Conservation (phyloP, 106 monocot genomes). For the Acorus gramineus region DNA sequence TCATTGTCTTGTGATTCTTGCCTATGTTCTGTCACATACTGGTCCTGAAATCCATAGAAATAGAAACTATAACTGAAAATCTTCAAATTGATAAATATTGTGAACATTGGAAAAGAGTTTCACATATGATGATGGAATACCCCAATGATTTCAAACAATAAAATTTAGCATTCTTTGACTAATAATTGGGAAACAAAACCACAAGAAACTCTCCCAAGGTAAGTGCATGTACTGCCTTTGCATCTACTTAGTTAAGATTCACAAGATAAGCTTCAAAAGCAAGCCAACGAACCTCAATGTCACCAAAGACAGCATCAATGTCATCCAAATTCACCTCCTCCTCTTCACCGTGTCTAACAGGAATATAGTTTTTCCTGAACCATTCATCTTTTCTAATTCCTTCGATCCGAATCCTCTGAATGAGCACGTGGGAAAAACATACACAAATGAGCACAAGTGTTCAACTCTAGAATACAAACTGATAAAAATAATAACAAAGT, state of each 20-base stretch:
- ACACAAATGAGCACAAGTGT: neutral
- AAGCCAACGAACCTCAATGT: slow-evolving; percentile 57
- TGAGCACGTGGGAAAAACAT: slow-evolving; percentile 1
- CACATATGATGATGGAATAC: no score
- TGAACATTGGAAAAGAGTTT: no score
- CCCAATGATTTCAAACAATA: no score
- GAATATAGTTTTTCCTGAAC: slow-evolving; percentile 61
- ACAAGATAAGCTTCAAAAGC: no score
- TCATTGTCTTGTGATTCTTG: slow-evolving; percentile 11
- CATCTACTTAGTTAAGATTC: no score
- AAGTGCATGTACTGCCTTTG: no score
- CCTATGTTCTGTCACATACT: slow-evolving; percentile 42
- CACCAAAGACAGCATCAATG: slow-evolving; percentile 77
- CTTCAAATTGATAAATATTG: neutral
- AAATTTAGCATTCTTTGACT: no score
- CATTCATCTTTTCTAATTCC: slow-evolving; percentile 67
- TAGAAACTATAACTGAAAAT: slow-evolving; percentile 3
- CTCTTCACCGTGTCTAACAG: slow-evolving; percentile 42
- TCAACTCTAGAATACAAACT: no score
- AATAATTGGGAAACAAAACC: no score
- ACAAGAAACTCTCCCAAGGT: no score
- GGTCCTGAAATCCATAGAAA: slow-evolving; percentile 33
- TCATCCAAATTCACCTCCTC: slow-evolving; percentile 76
- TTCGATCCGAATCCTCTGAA: slow-evolving; percentile 61
- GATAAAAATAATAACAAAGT: no score